Base-by-base conservation (phyloP, 495 filamentous ascomycete species). In the Poronia punctata region DNA sequence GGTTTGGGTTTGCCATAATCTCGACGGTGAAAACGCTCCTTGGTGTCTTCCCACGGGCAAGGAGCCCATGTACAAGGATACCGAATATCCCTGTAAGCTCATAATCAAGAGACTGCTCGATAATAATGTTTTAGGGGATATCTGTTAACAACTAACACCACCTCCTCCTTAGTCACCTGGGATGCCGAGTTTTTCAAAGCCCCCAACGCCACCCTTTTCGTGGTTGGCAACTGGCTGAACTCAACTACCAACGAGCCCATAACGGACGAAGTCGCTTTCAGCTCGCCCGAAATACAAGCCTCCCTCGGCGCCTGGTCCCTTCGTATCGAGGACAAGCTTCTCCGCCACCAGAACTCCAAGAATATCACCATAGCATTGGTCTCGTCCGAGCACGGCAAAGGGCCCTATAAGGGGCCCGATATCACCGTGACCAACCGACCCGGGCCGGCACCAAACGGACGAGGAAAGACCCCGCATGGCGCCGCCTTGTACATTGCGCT, bases 271-370 rank as follows among this genome's bases (percentile, higher is more conserved):
- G 46, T 43, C 17, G 53, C 64, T 24, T 70, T 70, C 42, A 40
- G 52, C n/a, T 64, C 67, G 1, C 38, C 40, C 28, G 27, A 38
- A 40, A 54, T 59, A 33, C 34, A 36, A 10, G 49, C 65, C 0
- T 55, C 41, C 23, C 65, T 59, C 56, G 67, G 66, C 32, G 67
- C 65, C 55, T 65, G 55, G 51, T 57, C 60, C 31, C 65, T 66
- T 47, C 37, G 42, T n/a, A 46, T 67, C 16, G 48, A 52, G 10
- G 18, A 41, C 0, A 44, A 50, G 2, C 34, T 63, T 3, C 47
- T 70, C 30, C 46, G 54, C 3, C 46, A 49, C 29, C 40, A 49
- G 29, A 24, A 46, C 1, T 47, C 47, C 7, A 55, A 58, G 46
- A 71, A 68, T 54, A 56, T 71, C 45, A 63, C 64, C 8, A 35